These are phyloP conservation scores for Thraustochytrium sp. DNA, from an alignment of 352 stramenopile genomes.

Conservation along the genomic window DNA sequence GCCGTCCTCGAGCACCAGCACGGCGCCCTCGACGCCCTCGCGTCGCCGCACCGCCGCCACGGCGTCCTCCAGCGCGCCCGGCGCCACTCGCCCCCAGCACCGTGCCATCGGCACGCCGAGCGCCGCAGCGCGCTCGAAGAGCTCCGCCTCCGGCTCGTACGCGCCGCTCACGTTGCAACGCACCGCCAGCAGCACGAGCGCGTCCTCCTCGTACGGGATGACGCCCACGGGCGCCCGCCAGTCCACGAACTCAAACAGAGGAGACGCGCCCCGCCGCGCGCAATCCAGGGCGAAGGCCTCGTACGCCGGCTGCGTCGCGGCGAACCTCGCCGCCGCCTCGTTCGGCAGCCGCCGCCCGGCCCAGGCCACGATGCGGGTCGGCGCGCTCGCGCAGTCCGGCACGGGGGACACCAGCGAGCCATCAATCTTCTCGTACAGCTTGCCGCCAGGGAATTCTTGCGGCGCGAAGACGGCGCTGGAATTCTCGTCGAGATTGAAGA, in stretches of 20 bases:
- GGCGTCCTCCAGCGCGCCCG: not conserved
- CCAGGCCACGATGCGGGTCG: not conserved
- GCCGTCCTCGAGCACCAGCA: not conserved
- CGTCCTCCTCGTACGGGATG: not conserved
- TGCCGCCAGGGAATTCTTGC: not conserved
- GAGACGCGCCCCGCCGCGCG: not conserved
- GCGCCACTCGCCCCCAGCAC: no score
- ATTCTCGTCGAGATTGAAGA: not conserved
- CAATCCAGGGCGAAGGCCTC: not conserved
- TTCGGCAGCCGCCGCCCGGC: not conserved
- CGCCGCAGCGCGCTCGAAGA: no score
- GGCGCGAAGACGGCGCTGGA: not conserved
- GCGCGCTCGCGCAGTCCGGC: not conserved
- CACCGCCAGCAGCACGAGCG: not conserved
- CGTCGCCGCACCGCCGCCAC: not conserved
- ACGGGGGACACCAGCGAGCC: not conserved
- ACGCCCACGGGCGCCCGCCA: not conserved
- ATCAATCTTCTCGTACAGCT: not conserved
- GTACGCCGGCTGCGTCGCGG: not conserved
- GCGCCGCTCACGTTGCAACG: not conserved
- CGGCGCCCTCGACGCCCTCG: not conserved
- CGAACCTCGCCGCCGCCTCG: not conserved
- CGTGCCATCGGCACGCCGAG: no score
- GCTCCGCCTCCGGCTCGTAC: no score
- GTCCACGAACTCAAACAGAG: not conserved